Evolutionary conservation across 352 stramenopile genomes (phyloP).

Genomic region (Phytophthora crassamura): DNA sequence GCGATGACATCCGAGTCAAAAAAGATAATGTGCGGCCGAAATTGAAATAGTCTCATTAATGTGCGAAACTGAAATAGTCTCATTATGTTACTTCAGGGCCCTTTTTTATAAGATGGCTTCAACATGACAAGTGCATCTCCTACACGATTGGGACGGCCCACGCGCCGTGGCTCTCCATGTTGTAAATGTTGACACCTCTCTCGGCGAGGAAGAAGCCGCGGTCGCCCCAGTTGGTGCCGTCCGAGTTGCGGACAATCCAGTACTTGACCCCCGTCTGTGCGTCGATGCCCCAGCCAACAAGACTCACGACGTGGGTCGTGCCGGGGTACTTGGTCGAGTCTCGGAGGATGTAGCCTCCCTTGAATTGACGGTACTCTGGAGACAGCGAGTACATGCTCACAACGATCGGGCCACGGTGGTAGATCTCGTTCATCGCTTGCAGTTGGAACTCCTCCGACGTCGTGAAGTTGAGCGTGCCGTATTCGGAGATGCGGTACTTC

Average conservation of each 20-base stretch:
- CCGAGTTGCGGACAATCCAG: conserved; percentile 96
- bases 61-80: conserved; percentile 20
- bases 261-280: conserved; percentile 89
- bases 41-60: conserved; percentile 14
- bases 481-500: conserved; percentile 78
- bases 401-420: conserved; percentile 94
- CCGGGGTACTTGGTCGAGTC: conserved; percentile 77
- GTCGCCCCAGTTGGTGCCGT: conserved; percentile 83
- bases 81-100: too few species aligned
- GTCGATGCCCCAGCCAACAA: conserved; percentile 95
- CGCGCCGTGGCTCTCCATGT: conserved; percentile 73
- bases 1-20: conserved; percentile 6
- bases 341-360: conserved; percentile 91
- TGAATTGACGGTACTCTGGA: conserved; percentile 86
- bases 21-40: conserved; percentile 27
- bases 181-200: conserved; percentile 80
- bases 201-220: conserved; percentile 77
- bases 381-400: conserved; percentile 91
- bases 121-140: not conserved
- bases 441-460: conserved; percentile 69
- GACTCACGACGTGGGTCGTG: conserved; percentile 93
- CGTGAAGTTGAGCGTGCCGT: conserved; percentile 80
- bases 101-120: too few species aligned
- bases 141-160: conserved; percentile 77
- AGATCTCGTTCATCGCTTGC: conserved; percentile 96